phyloP scores from a whole-genome alignment of 1,284 basidiomycete genomes.

The Sanghuangporus sanghuang region DNA sequence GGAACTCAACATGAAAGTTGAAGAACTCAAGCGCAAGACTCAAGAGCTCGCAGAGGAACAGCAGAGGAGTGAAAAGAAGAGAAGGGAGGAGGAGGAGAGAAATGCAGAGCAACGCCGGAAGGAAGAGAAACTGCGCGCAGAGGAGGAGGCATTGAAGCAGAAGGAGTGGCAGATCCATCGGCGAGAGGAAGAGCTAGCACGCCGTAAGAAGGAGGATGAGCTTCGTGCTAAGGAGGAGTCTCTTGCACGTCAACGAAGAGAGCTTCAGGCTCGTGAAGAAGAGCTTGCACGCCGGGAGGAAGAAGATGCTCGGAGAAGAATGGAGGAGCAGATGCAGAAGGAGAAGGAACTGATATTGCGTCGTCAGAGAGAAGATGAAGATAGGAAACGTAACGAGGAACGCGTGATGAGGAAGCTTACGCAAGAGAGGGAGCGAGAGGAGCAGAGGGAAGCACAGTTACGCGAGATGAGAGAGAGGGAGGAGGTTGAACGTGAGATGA shows the following conservation, averaged over 20 bases:
- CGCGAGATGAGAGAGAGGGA: background rate
- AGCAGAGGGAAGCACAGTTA: background rate
- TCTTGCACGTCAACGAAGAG: slow-evolving; percentile 6
- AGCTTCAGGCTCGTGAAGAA: slow-evolving; percentile 13
- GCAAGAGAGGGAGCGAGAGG: background rate
- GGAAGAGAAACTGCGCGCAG: slow-evolving; percentile 1
- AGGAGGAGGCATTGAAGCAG: slow-evolving; percentile 9
- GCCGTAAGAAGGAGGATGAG: slow-evolving; percentile 10
- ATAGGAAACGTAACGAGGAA: background rate
- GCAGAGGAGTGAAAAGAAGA: background rate
- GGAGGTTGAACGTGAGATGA: slow-evolving; percentile 12
- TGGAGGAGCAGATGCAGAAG: background rate
- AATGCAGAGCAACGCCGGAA: slow-evolving; percentile 1
- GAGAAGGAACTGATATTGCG: slow-evolving; percentile 1
- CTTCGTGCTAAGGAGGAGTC: slow-evolving; percentile 4
- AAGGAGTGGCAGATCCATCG: slow-evolving; percentile 5
- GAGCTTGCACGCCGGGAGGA: slow-evolving; percentile 13
- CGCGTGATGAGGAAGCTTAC: background rate
- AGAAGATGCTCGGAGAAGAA: slow-evolving; percentile 2
- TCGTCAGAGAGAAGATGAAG: slow-evolving; percentile 7
- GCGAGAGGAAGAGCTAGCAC: slow-evolving; percentile 8
- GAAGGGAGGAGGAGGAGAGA: background rate
- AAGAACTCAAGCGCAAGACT: background rate
- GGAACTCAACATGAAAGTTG: background rate
- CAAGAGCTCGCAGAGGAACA: slow-evolving; percentile 3